Evolutionary conservation across 2,329 filamentous ascomycete genomes (phyloP).

Genomic region (Fusarium xyrophilum): DNA sequence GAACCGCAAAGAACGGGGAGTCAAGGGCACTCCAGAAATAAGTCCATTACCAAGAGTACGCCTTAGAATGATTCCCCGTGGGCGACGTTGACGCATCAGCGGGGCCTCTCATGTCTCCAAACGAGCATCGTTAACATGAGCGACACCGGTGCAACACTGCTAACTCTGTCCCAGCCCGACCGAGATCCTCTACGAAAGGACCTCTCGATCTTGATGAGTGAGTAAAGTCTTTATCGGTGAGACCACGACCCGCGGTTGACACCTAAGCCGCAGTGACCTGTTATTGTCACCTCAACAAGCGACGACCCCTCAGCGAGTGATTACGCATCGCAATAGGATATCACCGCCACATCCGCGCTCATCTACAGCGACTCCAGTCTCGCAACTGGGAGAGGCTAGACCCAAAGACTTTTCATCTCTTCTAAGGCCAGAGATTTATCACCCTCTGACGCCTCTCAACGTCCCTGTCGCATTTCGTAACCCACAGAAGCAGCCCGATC

Average conservation of each 20-base stretch:
- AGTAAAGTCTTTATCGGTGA: constrained; percentile 41
- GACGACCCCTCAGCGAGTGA: constrained; percentile 34
- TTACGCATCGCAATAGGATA: constrained; percentile 33
- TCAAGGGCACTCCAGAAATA: constrained; percentile 48
- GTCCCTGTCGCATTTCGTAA: constrained; percentile 72
- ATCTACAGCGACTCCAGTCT: constrained; percentile 39
- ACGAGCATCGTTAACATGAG: constrained; percentile 1
- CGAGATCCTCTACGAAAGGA: constrained; percentile 76
- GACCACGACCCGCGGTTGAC: background rate
- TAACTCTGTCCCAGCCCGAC: constrained; percentile 55
- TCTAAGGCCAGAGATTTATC: constrained; percentile 81
- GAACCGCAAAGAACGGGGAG: constrained; percentile 41
- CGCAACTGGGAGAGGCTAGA: constrained; percentile 43
- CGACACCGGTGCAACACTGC: background rate
- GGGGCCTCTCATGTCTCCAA: constrained; percentile 4
- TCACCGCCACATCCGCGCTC: constrained; percentile 39
- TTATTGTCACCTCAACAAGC: constrained; percentile 43
- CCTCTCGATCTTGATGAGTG: constrained; percentile 81
- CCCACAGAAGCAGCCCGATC: constrained; percentile 67
- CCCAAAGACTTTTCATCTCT: constrained; percentile 80
- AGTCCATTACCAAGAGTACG: constrained; percentile 50
- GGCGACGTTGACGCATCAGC: background rate
- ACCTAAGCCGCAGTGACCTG: constrained; percentile 33
- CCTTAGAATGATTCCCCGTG: background rate
- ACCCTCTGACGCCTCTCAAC: constrained; percentile 72